Percentiles rank a stretch among this genome's conserved stretches.
Evolutionary conservation across 2,329 filamentous ascomycete species (phyloP).

Genomic region (Fusarium albosuccineum): DNA sequence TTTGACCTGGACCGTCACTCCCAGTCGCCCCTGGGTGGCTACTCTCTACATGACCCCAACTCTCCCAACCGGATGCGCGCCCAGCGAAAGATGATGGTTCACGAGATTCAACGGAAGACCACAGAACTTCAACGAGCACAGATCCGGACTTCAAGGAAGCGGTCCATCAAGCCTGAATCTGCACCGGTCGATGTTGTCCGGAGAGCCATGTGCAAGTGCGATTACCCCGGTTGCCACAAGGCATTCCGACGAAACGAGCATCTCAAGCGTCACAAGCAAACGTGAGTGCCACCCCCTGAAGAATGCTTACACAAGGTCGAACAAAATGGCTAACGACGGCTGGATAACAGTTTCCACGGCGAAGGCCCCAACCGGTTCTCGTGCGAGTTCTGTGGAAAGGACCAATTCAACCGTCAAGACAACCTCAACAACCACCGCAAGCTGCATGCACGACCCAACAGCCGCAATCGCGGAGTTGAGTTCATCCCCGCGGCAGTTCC

Average conservation of each 20-base stretch:
- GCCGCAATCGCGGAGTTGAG: slow-evolving; percentile 55
- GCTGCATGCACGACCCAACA: slow-evolving; percentile 56
- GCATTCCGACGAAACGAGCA: slow-evolving; percentile 67
- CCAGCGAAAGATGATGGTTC: slow-evolving; percentile 57
- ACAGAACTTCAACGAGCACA: slow-evolving; percentile 59
- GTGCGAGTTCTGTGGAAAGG: slow-evolving; percentile 59
- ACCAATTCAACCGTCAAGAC: slow-evolving; percentile 58
- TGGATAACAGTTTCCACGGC: slow-evolving; percentile 50
- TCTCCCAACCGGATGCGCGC: slow-evolving; percentile 52
- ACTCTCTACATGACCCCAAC: slow-evolving; percentile 49
- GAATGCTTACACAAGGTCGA: background rate
- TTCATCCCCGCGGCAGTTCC: slow-evolving; percentile 56
- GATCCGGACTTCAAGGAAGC: slow-evolving; percentile 50
- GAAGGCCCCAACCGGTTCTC: slow-evolving; percentile 56
- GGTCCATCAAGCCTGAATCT: slow-evolving; percentile 47
- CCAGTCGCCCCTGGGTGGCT: slow-evolving; percentile 50
- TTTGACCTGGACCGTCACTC: slow-evolving; percentile 55
- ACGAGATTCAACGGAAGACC: slow-evolving; percentile 60
- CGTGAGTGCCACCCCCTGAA: slow-evolving; percentile 55
- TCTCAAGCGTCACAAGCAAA: slow-evolving; percentile 66
- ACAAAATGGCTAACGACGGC: slow-evolving; percentile 4
- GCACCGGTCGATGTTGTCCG: slow-evolving; percentile 53
- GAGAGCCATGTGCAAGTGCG: slow-evolving; percentile 60
- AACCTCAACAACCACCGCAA: slow-evolving; percentile 60
- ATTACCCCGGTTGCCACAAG: slow-evolving; percentile 61